Base-by-base conservation (phyloP, 495 filamentous ascomycete species). In the Penicillium subrubescens region DNA sequence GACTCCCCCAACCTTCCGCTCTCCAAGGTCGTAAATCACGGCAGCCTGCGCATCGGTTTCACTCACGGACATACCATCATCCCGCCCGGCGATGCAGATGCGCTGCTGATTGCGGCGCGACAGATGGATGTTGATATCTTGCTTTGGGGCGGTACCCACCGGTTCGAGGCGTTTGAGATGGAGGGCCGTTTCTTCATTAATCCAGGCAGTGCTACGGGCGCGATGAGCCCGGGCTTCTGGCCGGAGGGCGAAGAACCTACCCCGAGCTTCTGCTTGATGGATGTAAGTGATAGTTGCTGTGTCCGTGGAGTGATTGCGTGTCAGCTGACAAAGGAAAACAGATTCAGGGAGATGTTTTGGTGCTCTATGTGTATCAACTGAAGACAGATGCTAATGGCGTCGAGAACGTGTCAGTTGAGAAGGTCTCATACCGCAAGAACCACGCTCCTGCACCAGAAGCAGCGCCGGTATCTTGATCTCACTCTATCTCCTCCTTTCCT, bases 131-230 rank as follows among this genome's bases (percentile, higher is more conserved):
- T 97, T 19, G 95, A 99, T 81, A 92, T 99, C 50, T 79, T 99
- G 59, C 88, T 97, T 67, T 99, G 93, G 93, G 95, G 93, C 48
- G 96, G 95, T n/a, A 97, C 94, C 15, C 94, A 97, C 79, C 84
- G 88, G 14, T 99, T 99, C 74, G 95, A 99, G 81, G 96, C 96
- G 33, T 99, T 97, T 72, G 96, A 99, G 82, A 89, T 97, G 79
- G 96, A 97, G 82, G 96, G 95, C 57, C 92, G 96, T 76, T 99
- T 99, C 82, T 99, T 99, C 77, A 89, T 99, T 48, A 99, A 98
- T 73, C 95, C 95, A 2, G 95, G 95, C n/a, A 96, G 91, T 76
- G 94, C 91, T 23, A 96, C 92, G 10, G 93, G 93, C 12, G 93
- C 93, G 0, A 86, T 93, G 73, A 89, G 87, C 48, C 89, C 88